Conservation (phyloP, 345 rosid genomes). For the Hibiscus tridactylites region DNA sequence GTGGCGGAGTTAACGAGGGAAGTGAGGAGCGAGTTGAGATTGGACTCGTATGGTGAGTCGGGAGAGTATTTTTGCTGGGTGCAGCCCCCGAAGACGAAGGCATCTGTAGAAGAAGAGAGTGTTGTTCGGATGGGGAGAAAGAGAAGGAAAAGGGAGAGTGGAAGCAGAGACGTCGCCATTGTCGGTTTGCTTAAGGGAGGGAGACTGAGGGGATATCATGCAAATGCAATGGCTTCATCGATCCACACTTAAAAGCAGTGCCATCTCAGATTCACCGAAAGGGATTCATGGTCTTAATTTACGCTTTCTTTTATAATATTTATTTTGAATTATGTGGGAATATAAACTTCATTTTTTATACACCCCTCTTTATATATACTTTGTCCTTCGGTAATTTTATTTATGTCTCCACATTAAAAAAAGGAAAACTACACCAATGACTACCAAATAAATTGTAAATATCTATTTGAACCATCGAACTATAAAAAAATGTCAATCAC, state of each 20-base stretch:
- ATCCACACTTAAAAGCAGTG: neutral
- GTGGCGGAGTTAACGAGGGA: slow-evolving; percentile 96
- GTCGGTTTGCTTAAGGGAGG: neutral
- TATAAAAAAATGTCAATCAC: no score
- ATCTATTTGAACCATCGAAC: no score
- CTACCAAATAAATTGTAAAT: no score
- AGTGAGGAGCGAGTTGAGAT: slow-evolving; percentile 75
- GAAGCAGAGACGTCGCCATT: neutral
- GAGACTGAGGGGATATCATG: neutral
- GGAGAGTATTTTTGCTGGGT: slow-evolving; percentile 50
- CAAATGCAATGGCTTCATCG: neutral
- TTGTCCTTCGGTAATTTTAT: no score
- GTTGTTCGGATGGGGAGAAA: slow-evolving; percentile 8
- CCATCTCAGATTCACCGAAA: neutral
- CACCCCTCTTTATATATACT: no score
- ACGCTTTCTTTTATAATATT: neutral
- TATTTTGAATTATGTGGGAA: no score
- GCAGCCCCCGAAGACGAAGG: slow-evolving; percentile 72
- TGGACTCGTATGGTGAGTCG: slow-evolving; percentile 60
- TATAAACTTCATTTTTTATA: neutral
- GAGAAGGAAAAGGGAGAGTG: neutral
- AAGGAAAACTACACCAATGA: no score
- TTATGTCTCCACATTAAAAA: no score
- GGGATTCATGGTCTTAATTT: neutral
- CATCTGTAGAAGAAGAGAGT: slow-evolving; percentile 29